Evolutionary conservation across 192 early-diverging fungal species (phyloP).

Genomic region (Diversispora epigaea): DNA sequence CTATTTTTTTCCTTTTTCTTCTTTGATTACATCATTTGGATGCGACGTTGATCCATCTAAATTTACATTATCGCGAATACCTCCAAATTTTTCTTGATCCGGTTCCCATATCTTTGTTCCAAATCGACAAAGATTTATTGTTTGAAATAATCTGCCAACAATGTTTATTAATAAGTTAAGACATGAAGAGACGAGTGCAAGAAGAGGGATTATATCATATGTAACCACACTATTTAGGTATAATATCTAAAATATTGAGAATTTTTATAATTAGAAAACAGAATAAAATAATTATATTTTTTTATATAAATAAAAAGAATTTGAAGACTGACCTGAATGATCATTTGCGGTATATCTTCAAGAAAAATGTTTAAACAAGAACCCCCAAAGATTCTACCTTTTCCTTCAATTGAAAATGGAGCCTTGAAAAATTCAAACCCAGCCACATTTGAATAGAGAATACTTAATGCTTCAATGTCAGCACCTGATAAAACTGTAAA

Average conservation of each 20-base stretch:
- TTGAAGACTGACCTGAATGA: too few species aligned
- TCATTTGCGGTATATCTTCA: too few species aligned
- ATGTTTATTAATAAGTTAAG: neutral
- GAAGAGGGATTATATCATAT: constrained; percentile 2
- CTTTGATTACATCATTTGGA: too few species aligned
- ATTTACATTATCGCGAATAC: too few species aligned
- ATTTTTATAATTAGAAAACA: neutral
- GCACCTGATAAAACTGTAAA: neutral
- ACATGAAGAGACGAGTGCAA: neutral
- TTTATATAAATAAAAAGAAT: neutral
- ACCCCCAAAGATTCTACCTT: too few species aligned
- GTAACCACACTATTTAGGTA: neutral
- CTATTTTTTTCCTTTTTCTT: too few species aligned
- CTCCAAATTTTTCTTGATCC: too few species aligned
- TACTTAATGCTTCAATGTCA: neutral
- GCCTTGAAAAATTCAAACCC: constrained; percentile 8
- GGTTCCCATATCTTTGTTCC: too few species aligned
- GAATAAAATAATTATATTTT: neutral
- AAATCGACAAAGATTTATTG: neutral
- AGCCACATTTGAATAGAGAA: neutral
- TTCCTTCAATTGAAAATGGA: neutral
- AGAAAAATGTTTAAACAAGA: too few species aligned
- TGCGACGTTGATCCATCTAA: too few species aligned
- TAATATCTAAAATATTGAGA: neutral
- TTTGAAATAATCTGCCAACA: neutral